Evolutionary conservation across 257 asterid genomes (phyloP), one percentile per base, ranked within the genome.

Genomic region (Solanum dulcamara): DNA sequence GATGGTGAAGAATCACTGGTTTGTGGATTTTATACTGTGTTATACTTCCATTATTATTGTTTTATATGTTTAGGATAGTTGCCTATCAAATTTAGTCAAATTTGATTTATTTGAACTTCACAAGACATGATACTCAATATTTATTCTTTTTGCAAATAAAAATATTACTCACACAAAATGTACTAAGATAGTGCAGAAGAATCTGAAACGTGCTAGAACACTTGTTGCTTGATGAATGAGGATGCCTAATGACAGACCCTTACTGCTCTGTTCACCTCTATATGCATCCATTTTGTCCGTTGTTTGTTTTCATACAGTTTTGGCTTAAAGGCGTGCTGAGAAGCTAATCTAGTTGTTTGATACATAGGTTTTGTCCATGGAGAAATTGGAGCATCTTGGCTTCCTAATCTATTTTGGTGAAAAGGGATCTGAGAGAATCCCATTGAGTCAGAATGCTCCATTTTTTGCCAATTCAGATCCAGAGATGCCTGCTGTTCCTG

Each of bases 401-500:
- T 94, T 94, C 89, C 89, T 93, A 89, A 84, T 93, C 72, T 93
- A 93, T 90, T 93, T 92, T 79, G 99, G 96, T 84, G 99, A 93
- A 74, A 94, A 91, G 88, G 94, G 97, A 84, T 88, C 94, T 11
- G 91, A 91, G 85, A 92, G 89, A 86, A 88, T 64, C 37, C 93
- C 99, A 80, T 84, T 96, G 88, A 91, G 99, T 91, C 99, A 94
- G 85, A 91, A 88, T 77, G 91, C 98, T 87, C 98, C 98, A 11
- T 94, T 94, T 89, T 96, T 94, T 74, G 97, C 98, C 32, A 96
- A 96, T 91, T 96, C 98, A 35, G 98, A 96, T 86, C 98, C 98
- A 24, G 96, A 94, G 89, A 96, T 96, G 99, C 98, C 98, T 44
- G 98, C 97, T 86, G 98, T 89, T 86, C 99, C 99, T 81, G 96